These are phyloP conservation scores for Hemisphaericaspora subhashii DNA, from an alignment of 1,139 yeast species.

Conservation along the genomic window DNA sequence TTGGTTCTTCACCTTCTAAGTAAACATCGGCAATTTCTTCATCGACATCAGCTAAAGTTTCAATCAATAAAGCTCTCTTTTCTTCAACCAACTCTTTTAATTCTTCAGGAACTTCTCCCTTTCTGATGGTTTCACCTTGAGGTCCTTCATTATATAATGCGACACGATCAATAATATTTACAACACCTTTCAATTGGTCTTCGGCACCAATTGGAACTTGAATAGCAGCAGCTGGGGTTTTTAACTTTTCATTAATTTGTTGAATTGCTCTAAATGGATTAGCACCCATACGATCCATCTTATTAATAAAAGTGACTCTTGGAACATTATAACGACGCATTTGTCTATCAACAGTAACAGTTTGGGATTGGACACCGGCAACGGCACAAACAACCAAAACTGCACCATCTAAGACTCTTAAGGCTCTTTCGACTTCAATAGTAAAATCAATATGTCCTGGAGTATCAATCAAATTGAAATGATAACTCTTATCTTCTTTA, in stretches of 20 bases:
- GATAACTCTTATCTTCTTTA: constrained; percentile 66
- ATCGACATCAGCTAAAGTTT: constrained; percentile 95
- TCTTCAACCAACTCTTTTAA: constrained; percentile 76
- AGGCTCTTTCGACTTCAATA: constrained; percentile 96
- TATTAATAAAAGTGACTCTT: constrained; percentile 90
- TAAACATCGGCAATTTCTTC: constrained; percentile 94
- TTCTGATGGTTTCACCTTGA: constrained; percentile 80
- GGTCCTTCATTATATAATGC: constrained; percentile 87
- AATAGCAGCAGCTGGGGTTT: constrained; percentile 94
- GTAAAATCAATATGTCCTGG: constrained; percentile 99
- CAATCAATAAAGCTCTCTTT: constrained; percentile 80
- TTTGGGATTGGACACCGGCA: constrained; percentile 96
- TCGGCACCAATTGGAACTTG: constrained; percentile 98
- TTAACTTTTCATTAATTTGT: constrained; percentile 82
- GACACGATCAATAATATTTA: constrained; percentile 83
- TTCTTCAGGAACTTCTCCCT: constrained; percentile 70
- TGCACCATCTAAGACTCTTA: constrained; percentile 96
- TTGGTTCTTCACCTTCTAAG: constrained; percentile 87
- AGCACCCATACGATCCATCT: constrained; percentile 99
- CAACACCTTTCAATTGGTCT: constrained; percentile 80
- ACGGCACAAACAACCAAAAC: constrained; percentile 98
- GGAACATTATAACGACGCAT: constrained; percentile 99
- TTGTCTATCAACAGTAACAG: constrained; percentile 97
- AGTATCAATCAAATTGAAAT: constrained; percentile 92
- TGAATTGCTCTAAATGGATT: constrained; percentile 94